Evolutionary conservation across 2,329 filamentous ascomycete genomes (phyloP), one percentile per base, ranked within the genome.

Genomic region (Talaromyces rugulosus): DNA sequence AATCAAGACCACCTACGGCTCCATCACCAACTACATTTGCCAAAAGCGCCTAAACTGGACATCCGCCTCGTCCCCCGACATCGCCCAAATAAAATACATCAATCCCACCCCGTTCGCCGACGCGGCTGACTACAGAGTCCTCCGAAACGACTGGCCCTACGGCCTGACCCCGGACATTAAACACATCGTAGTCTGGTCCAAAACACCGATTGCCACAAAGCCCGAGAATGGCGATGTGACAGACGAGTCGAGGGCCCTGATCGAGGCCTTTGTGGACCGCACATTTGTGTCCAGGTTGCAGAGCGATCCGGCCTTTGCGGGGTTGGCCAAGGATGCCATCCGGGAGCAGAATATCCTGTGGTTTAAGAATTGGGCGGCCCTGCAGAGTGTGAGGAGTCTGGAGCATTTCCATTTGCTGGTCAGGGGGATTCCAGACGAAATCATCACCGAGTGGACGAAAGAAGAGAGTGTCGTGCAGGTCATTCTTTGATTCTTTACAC

Each of bases 141-240:
- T 87, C 54, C 75, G 76, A 51, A 88, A 88, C 67, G 86, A 88
- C 71, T 88, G 86, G 86, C 83, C 84, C 1, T 88, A 88, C 71
- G 85, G 84, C 3, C 67, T 87, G 18, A 80, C 75, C 1, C 69
- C 76, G 1, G 83, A 81, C 3, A 84, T 88, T 64, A 72, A 69
- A 16, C 86, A 88, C 69, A 71, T 88, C 0, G 75, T 83, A 5
- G 81, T 87, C 28, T 88, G 85, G 85, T 71, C 80, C 34, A 83
- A 83, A 60, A 82, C 78, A 5, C 78, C 79, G 0, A 79, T 85
- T 23, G 71, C 78, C 1, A 78, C 80, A 3, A 76, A 81, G 63
- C 72, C 75, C 16, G 70, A 71, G 0, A 76, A 74, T 56, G 83
- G 83, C 6, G 79, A 84, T 69, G 69, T 85, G 64, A 84, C 81